A percentile compares a stretch with the other conserved stretches of the same genome.
These are phyloP conservation scores for Aspergillus fumigatiaffinis DNA, from an alignment of 2,329 filamentous ascomycete species.

Conservation along the genomic window DNA sequence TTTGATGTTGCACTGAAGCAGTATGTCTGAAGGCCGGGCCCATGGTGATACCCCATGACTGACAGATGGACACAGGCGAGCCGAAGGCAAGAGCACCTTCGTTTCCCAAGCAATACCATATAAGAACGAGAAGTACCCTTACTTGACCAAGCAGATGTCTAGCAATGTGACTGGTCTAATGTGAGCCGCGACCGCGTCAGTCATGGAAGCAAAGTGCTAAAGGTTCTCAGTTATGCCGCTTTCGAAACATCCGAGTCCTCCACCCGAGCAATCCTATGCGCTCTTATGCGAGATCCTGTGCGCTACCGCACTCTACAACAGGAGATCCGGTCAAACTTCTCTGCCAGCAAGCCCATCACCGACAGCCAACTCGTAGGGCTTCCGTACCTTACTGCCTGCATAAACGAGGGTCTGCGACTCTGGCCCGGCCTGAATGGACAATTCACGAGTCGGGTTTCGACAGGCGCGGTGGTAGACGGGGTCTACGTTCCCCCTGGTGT, in stretches of 20 bases:
- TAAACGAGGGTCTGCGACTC: not conserved
- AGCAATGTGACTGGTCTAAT: not conserved
- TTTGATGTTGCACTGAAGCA: not conserved
- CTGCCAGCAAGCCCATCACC: not conserved
- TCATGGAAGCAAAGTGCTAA: not conserved
- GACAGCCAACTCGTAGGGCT: not conserved
- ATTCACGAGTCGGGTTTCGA: not conserved
- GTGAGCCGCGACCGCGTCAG: not conserved
- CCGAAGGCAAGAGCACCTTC: not conserved
- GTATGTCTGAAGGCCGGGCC: not conserved
- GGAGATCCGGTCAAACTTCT: not conserved
- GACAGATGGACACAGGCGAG: not conserved
- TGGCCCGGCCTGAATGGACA: not conserved
- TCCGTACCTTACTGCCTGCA: not conserved
- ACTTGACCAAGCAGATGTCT: not conserved
- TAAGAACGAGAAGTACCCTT: not conserved
- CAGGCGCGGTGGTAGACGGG: not conserved
- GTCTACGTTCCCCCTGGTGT: not conserved
- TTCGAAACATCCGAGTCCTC: not conserved
- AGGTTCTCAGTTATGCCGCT: not conserved
- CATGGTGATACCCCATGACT: not conserved
- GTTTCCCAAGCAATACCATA: not conserved
- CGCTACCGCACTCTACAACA: not conserved
- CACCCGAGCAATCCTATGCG: not conserved
- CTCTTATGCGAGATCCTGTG: not conserved